Evolutionary conservation across 2,329 filamentous ascomycete species (phyloP), one percentile per base, ranked within the genome.

Genomic region (Sarocladium oryzae): DNA sequence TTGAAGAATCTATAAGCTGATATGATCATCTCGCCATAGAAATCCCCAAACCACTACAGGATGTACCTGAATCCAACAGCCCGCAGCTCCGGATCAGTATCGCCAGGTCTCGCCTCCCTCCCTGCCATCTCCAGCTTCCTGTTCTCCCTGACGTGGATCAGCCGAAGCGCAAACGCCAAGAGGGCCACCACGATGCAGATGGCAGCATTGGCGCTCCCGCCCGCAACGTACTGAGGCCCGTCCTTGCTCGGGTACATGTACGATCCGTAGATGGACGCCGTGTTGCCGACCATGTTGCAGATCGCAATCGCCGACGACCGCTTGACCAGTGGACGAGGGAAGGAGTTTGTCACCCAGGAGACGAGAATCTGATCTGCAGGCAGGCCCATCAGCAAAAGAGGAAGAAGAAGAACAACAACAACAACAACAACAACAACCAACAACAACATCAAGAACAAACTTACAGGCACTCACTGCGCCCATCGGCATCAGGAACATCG

Each of bases 321-420:
- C 45, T 85, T 81, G 2, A 82, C 84, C 2, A 85, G 65, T 1
- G 86, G 84, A 64, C 85, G 86, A 0, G 85, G 84, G 32, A 89
- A 76, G 8, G 86, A 84, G 55, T 88, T 86, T 3, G 81, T 80
- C 30, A 89, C 82, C 58, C 77, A 79, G 0, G 84, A 81, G 41
- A 89, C 84, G 21, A 89, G 77, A 54, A 78, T 77, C 55, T 75
- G 73, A 36, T 75, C 66, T 68, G 51, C 6, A 23, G 32, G 8
- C 16, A n/a, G n/a, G n/a, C n/a, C n/a, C n/a, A n/a, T n/a, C n/a
- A n/a, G n/a, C n/a, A n/a, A n/a, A n/a, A n/a, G n/a, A n/a, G n/a
- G n/a, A n/a, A n/a, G n/a, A n/a, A n/a, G n/a, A n/a, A n/a, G 16
- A 10, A 35, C 20, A 26, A 24, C 24, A 51, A 23, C 26, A 18